These are phyloP conservation scores for Claviceps humidiphila DNA, from an alignment of 2,329 filamentous ascomycete genomes.

Conservation along the genomic window DNA sequence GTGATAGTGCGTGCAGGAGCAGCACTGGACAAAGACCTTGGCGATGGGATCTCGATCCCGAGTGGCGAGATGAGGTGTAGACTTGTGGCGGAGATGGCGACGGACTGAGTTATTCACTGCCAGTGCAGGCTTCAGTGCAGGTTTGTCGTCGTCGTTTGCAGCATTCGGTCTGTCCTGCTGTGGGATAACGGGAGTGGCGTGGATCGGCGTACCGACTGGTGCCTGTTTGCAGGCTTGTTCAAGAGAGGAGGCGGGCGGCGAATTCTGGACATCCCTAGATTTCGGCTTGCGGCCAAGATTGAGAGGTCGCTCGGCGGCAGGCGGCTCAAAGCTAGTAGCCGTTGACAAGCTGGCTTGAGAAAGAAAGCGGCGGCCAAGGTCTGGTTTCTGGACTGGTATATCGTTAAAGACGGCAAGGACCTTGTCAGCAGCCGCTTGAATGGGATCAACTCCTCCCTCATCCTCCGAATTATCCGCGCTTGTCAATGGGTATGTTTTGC, in stretches of 20 bases:
- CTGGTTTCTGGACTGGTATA: conserved; percentile 10
- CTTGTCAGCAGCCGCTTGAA: conserved; percentile 10
- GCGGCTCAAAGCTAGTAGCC: conserved; percentile 18
- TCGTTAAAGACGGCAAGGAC: conserved; percentile 8
- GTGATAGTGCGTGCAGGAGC: conserved; percentile 49
- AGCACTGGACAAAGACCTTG: conserved; percentile 55
- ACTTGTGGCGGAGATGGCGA: conserved; percentile 5
- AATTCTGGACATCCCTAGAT: background rate
- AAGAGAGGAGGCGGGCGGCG: conserved; percentile 10
- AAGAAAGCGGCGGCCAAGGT: conserved; percentile 6
- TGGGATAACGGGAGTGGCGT: conserved; percentile 8
- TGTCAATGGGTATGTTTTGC: conserved; percentile 1
- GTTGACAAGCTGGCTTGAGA: conserved; percentile 7
- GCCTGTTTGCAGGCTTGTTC: conserved; percentile 10
- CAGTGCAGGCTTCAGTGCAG: background rate
- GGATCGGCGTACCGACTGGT: conserved; percentile 6
- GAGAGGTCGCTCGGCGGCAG: conserved; percentile 27
- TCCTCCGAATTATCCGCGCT: conserved; percentile 5
- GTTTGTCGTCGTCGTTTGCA: background rate
- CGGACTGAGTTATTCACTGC: background rate
- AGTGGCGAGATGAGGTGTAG: conserved; percentile 4
- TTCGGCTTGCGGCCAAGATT: conserved; percentile 12
- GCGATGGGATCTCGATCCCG: conserved; percentile 31
- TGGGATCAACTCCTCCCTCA: conserved; percentile 3
- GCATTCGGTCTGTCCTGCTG: conserved; percentile 1